Base-by-base conservation (phyloP, 2,329 filamentous ascomycete genomes). In the Mycogone perniciosa region DNA sequence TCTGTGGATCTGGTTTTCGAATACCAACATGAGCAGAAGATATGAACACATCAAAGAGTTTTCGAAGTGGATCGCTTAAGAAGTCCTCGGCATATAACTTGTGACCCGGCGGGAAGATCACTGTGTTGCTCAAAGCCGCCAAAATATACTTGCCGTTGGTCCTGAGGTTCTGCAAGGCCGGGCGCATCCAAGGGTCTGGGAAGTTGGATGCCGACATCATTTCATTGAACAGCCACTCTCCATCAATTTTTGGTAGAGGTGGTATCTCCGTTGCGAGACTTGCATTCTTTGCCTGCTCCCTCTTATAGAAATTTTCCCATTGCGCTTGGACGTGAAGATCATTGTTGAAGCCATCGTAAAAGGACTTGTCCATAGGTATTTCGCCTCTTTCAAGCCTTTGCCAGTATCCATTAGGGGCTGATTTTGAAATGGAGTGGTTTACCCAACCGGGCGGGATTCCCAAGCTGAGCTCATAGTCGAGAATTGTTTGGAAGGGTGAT, bases 401-500 rank as follows among this genome's bases (percentile, higher is more conserved):
- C 92, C 92, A 97, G 64, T 82, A 85, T 38, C 93, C 93, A 57
- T 83, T 71, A 2, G 89, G 90, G 0, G 85, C 81, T 3, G 86
- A 84, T 60, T 80, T 80, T 47, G 89, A 89, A 63, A 97, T 93
- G 59, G 87, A 87, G 71, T 86, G 85, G 73, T 97, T 97, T 60
- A 97, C 79, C 85, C 90, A 97, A 63, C 91, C 92, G 4, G 83
- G 77, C 1, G 91, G 92, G 45, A 97, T 92, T 38, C 77, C 77
- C 51, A 88, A 76, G 54, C 79, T 73, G 48, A 84, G 72, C 66
- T 97, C 93, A 67, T 96, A 96, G 70, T 95, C 86, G 51, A 95
- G 77, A 61, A 99, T 97, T 2, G 88, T 84, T 72, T 95, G 89
- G 63, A 99, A 91, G 7, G 93, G 93, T 1, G 90, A 96, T 27